A percentile compares a stretch with the other conserved stretches of the same genome.
phyloP scores from a whole-genome alignment of 306 rosid genomes.

The Prunus salicina region DNA sequence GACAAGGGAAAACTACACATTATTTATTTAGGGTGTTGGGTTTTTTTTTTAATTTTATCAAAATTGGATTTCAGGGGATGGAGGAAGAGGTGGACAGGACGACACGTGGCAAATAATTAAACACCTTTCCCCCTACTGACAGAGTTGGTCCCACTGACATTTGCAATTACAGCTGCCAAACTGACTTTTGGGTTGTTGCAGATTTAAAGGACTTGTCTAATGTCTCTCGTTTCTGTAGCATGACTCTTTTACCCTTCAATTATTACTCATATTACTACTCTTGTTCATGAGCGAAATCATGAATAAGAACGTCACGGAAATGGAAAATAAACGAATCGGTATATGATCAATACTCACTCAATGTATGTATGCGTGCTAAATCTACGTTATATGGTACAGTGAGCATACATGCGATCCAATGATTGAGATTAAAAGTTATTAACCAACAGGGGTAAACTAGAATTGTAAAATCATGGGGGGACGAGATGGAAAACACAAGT shows the following conservation, averaged over 20 bases:
- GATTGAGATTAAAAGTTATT: no score
- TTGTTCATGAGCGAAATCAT: no score
- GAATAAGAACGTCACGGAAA: no score
- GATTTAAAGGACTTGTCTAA: constrained; percentile 17
- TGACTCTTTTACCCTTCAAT: constrained; percentile 20
- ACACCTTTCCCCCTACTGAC: background rate
- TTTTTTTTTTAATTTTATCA: no score
- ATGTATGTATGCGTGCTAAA: no score
- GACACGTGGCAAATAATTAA: constrained; percentile 9
- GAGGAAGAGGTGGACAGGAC: background rate
- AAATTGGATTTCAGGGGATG: background rate
- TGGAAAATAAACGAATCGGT: no score
- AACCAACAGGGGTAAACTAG: no score
- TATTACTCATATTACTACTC: background rate
- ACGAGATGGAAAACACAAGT: no score
- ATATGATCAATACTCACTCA: no score
- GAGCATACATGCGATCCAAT: no score
- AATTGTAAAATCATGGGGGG: no score
- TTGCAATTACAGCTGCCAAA: constrained; percentile 38
- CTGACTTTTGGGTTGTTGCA: constrained; percentile 28
- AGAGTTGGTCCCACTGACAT: constrained; percentile 31
- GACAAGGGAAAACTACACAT: background rate
- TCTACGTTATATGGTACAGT: no score
- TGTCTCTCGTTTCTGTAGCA: constrained; percentile 11
- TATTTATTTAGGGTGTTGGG: background rate